phyloP scores from a whole-genome alignment of 805 yeast genomes.

The Vanderwaltozyma polyspora region DNA sequence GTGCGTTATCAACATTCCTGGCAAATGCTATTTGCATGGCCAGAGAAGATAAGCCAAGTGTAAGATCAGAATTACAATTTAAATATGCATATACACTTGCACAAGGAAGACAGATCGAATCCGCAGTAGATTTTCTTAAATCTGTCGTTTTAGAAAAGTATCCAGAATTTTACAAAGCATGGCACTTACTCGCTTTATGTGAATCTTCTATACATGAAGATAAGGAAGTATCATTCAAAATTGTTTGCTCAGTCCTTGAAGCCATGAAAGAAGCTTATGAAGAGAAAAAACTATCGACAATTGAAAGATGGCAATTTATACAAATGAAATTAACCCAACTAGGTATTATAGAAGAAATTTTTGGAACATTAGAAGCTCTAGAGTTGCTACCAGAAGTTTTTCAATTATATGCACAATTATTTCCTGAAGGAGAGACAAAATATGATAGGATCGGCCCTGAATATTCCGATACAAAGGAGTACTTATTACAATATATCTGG shows the following conservation, averaged over 20 bases:
- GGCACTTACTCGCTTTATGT: conserved; percentile 59
- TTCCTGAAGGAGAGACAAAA: conserved; percentile 10
- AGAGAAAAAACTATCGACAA: conserved; percentile 6
- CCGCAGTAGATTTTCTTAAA: conserved; percentile 38
- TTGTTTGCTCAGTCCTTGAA: conserved; percentile 42
- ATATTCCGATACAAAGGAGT: conserved; percentile 23
- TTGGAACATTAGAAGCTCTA: conserved; percentile 48
- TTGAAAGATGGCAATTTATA: conserved; percentile 37
- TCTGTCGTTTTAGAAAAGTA: conserved; percentile 35
- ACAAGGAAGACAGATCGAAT: conserved; percentile 31
- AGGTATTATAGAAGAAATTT: conserved; percentile 50
- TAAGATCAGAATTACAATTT: conserved; percentile 19
- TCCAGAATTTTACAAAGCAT: conserved; percentile 47
- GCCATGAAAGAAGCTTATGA: conserved; percentile 28
- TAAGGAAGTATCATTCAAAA: conserved; percentile 42
- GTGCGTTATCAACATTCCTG: conserved; percentile 11
- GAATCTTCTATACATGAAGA: conserved; percentile 47
- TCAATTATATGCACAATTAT: conserved; percentile 42
- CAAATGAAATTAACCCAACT: conserved; percentile 69
- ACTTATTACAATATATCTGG: conserved; percentile 56
- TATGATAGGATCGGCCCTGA: conserved; percentile 8
- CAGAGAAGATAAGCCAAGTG: background rate
- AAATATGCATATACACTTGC: conserved; percentile 42
- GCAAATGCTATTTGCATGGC: conserved; percentile 17
- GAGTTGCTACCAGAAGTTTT: conserved; percentile 60